Evolutionary conservation across 2,329 filamentous ascomycete genomes (phyloP), one percentile per base, ranked within the genome.

Genomic region (Calycina herbarum): DNA sequence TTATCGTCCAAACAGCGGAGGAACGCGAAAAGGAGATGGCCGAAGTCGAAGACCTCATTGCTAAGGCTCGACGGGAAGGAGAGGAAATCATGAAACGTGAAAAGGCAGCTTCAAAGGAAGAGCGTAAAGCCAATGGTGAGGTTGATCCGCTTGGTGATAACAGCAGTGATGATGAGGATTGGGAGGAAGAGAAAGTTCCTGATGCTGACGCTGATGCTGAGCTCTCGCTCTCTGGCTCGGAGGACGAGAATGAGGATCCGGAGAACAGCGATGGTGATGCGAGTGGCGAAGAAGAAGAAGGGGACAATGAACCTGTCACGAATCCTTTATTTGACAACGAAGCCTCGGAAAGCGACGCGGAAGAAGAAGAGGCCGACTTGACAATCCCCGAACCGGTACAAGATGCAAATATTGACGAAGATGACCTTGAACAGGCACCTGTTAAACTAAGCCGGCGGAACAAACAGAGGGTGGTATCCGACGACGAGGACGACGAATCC

Each of bases 31-130:
- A 87, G 40, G 90, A 96, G 75, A 87, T 93, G 77, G 88, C 91
- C 65, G 88, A 94, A 66, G 87, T 97, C 13, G 95, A 98, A 72
- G 90, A 97, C 73, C 85, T 98, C 67, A 86, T 98, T 31, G 90
- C 94, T 59, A 93, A 89, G 73, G 94, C 94, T 24, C 85, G 93
- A 65, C 83, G 88, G 67, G 92, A 98, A 75, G 94, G 89, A 1
- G 86, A 91, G 57, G 88, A 90, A 70, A 88, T 98, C 60, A 90
- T 89, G 78, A 87, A 90, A 72, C 82, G 87, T 59, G 95, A 99
- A 78, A 88, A 88, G 69, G 89, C 86, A 33, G 88, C 86, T 57
- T 87, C 87, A 0, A 94, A 91, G 79, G 87, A 88, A 73, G 84
- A 87, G 63, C 78, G 77, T 7, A 82, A 82, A 51, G 79, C 77